Base-by-base conservation (phyloP, 192 early-diverging fungal genomes). In the Backusella tarrabulga region DNA sequence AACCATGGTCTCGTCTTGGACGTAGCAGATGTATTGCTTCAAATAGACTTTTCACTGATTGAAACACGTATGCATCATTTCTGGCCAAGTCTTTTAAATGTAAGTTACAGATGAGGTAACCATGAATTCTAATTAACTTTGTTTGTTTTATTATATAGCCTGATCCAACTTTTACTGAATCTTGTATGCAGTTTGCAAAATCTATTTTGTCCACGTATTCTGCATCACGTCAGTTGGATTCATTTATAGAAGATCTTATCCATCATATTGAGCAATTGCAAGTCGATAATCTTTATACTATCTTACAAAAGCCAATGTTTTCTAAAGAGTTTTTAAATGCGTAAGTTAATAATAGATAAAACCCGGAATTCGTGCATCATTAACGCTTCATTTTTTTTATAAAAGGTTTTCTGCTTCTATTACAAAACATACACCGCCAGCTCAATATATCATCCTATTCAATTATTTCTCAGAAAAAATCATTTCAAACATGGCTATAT, bases 181-280 rank as follows among this genome's bases (percentile, higher is more conserved):
- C 73, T 14, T 71, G 68, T 46, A 67, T 72, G 23, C 34, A 50
- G 14, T 63, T 81, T 40, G 73, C 71, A 5, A 71, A 46, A 8
- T 71, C 73, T 7, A 66, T 81, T 50, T 52, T 81, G 11, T 32
- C 71, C 5, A 67, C 73, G 0, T 81, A 74, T 44, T 67, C 80
- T 41, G 77, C 73, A 14, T 75, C 80, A 6, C 69, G 80, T 50
- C 80, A 81, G 75, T n/a, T 81, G 1, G 80, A 77, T 67, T 36
- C 66, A 38, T 81, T 75, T 56, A 38, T 81, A n/a, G 67, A 78
- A n/a, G 77, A 77, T 34, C 42, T 80, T 0, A 54, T 76, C 3
- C 14, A 50, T 4, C 54, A 68, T 19, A 36, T 81, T 5, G 54
- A 67, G 4, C 11, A 41, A 12, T n/a, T 72, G 11, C 60, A 54